These are phyloP conservation scores for Acanthochlamys bracteata DNA, from an alignment of 106 monocot species.

Conservation along the genomic window DNA sequence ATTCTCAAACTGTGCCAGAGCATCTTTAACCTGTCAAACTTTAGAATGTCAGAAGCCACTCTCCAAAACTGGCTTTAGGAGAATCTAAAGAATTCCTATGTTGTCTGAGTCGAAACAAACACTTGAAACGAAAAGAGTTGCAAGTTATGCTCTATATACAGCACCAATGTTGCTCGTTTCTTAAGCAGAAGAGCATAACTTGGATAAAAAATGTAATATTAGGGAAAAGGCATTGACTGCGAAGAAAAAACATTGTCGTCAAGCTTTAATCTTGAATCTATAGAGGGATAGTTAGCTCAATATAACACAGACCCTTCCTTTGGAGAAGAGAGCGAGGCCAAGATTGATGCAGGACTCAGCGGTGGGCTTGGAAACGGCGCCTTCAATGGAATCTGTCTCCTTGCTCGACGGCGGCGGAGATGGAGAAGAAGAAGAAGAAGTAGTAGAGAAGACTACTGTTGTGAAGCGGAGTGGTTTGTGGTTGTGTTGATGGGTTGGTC, in stretches of 20 bases:
- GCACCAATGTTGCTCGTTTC: too few species aligned
- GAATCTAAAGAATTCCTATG: too few species aligned
- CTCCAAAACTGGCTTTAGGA: too few species aligned
- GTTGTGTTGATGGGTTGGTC: background rate
- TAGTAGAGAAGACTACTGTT: conserved; percentile 10
- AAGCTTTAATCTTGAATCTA: too few species aligned
- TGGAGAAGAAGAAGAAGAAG: conserved; percentile 20
- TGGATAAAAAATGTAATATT: too few species aligned
- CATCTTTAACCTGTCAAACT: conserved; percentile 74
- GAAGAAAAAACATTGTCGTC: too few species aligned
- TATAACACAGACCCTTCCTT: conserved; percentile 89
- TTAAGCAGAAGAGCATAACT: too few species aligned
- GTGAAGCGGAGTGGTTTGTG: conserved; percentile 15
- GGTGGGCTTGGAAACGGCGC: conserved; percentile 18
- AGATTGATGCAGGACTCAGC: conserved; percentile 82
- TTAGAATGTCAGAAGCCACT: conserved; percentile 6
- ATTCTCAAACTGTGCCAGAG: conserved; percentile 73
- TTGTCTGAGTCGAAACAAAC: too few species aligned
- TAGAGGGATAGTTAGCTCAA: too few species aligned
- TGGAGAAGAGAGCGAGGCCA: conserved; percentile 85
- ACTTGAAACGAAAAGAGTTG: too few species aligned
- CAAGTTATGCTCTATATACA: too few species aligned
- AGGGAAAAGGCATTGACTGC: too few species aligned
- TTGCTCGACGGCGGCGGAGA: conserved; percentile 15
- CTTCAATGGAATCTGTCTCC: background rate